Conservation (phyloP, 2,329 filamentous ascomycete genomes). For the Chaetomium sp. region DNA sequence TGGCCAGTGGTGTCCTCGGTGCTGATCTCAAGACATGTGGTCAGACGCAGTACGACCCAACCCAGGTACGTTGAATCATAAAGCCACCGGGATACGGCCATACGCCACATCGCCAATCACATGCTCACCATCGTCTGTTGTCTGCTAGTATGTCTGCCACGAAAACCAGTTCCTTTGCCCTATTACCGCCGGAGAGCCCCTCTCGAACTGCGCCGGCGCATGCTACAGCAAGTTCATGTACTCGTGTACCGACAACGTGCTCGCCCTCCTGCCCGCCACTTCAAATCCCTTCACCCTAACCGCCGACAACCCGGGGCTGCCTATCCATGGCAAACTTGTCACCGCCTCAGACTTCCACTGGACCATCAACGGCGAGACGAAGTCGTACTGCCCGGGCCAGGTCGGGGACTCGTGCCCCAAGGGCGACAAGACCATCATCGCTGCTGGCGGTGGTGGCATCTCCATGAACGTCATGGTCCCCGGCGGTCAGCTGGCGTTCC, state of each 20-base stretch:
- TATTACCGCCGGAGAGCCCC: slow-evolving; percentile 29
- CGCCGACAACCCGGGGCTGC: slow-evolving; percentile 27
- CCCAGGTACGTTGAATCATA: slow-evolving; percentile 15
- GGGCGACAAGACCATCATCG: slow-evolving; percentile 26
- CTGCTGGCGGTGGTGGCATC: slow-evolving; percentile 13
- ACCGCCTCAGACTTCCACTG: slow-evolving; percentile 25
- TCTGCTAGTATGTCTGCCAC: slow-evolving; percentile 28
- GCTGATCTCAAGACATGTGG: slow-evolving; percentile 20
- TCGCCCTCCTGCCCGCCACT: slow-evolving; percentile 22
- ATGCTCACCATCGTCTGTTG: slow-evolving; percentile 1
- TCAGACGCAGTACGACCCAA: slow-evolving; percentile 21
- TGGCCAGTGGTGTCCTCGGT: slow-evolving; percentile 11
- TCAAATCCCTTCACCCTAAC: slow-evolving; percentile 26
- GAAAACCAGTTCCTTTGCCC: slow-evolving; percentile 30
- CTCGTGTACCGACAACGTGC: slow-evolving; percentile 25
- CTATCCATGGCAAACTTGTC: slow-evolving; percentile 27
- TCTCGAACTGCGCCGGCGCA: slow-evolving; percentile 30
- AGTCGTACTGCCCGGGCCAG: slow-evolving; percentile 28
- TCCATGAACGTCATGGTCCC: slow-evolving; percentile 29
- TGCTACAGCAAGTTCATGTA: slow-evolving; percentile 33
- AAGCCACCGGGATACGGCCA: too few species aligned
- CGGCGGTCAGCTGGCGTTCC: slow-evolving; percentile 30
- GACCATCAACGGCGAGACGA: slow-evolving; percentile 26
- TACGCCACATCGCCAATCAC: too few species aligned
- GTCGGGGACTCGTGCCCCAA: slow-evolving; percentile 25